Evolutionary conservation across 345 rosid species (phyloP), one percentile per base, ranked within the genome.

Genomic region (Anastatica hierochuntica): DNA sequence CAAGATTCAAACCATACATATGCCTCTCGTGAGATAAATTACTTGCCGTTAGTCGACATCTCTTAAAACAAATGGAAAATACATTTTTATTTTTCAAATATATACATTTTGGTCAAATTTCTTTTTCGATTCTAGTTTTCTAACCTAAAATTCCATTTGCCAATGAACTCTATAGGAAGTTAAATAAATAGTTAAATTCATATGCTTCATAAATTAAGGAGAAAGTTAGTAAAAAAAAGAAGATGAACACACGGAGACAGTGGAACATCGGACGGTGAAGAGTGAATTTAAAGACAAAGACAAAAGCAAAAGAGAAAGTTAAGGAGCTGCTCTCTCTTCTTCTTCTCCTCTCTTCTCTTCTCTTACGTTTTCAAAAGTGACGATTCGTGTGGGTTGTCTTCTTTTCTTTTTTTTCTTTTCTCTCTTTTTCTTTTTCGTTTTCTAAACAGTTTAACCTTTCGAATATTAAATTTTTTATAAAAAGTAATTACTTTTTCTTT

Each of bases 321-420:
- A 26, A 43, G 52, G 52, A 65, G 63, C 58, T 57, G 63, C 44
- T 51, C 55, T 40, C 49, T 48, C 49, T 63, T 39, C 43, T n/a
- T n/a, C n/a, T n/a, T 49, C 49, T 55, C 24, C 6, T 51, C 44
- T 42, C 27, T 6, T 24, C 6, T 20, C n/a, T 19, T 2, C 15
- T 38, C 1, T 27, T 27, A 29, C n/a, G n/a, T n/a, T n/a, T 56
- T 45, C 16, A 49, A 24, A 65, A 65, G 58, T 49, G 51, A 0
- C 26, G 29, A 49, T 65, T 65, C 63, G 64, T 57, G 70, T 65
- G 64, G 21, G 58, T 65, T 64, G 69, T 64, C 70, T 65, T 64
- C 43, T 40, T 16, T 29, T n/a, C 38, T 55, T 33, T 40, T 18
- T n/a, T 45, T 14, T n/a, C 27, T 24, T 0, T 24, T 24, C 5